Conservation (phyloP, 1,284 basidiomycete species). For the Ceratobasidium sp. region DNA sequence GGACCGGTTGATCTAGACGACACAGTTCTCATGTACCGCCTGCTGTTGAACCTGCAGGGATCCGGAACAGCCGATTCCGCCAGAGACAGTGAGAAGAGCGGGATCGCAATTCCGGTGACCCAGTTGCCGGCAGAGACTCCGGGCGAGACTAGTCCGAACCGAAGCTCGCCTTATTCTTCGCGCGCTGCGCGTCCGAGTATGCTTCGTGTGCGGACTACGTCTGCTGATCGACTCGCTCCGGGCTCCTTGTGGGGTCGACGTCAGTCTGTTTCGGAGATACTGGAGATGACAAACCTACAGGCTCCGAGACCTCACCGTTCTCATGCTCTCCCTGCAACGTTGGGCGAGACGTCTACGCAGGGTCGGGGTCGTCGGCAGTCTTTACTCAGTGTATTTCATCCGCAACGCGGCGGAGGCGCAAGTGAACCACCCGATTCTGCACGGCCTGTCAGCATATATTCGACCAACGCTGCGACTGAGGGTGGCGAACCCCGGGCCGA, state of each 20-base stretch:
- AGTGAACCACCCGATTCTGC: slow-evolving; percentile 14
- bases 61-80: not conserved
- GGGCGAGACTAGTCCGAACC: not conserved
- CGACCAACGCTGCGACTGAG: slow-evolving; percentile 12
- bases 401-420: not conserved
- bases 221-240: not conserved
- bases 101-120: slow-evolving; percentile 10
- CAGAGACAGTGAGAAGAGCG: slow-evolving; percentile 21
- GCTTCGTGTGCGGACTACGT: slow-evolving; percentile 20
- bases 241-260: slow-evolving; percentile 8
- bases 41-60: slow-evolving; percentile 23
- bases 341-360: not conserved
- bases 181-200: slow-evolving; percentile 32
- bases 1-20: slow-evolving; percentile 37
- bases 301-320: not conserved
- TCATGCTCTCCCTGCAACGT: not conserved
- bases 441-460: slow-evolving; percentile 8
- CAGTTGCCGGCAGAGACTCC: slow-evolving; percentile 20
- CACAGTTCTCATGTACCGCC: slow-evolving; percentile 26
- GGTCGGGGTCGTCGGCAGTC: slow-evolving; percentile 5
- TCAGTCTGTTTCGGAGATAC: slow-evolving; percentile 16
- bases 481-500: slow-evolving; percentile 22
- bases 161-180: slow-evolving; percentile 9
- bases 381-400: slow-evolving; percentile 10
- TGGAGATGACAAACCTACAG: slow-evolving; percentile 27